These are phyloP conservation scores for Zymoseptoria ardabiliae DNA, from an alignment of 2,329 filamentous ascomycete genomes.

Conservation along the genomic window DNA sequence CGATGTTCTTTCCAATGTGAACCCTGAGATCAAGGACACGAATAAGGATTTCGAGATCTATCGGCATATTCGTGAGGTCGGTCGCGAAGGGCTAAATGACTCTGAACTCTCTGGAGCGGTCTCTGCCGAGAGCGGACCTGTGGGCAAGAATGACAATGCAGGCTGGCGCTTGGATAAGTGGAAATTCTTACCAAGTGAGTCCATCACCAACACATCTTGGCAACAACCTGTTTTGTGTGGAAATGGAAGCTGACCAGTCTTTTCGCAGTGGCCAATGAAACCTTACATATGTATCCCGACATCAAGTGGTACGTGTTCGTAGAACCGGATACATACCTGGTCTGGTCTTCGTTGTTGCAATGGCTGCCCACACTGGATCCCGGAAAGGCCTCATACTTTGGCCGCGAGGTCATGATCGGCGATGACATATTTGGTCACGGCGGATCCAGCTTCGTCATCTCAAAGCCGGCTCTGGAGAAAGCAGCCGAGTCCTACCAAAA, in stretches of 20 bases:
- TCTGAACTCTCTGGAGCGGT: conserved; percentile 21
- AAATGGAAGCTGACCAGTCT: background rate
- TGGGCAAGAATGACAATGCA: conserved; percentile 25
- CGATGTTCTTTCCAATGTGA: conserved; percentile 32
- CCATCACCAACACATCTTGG: background rate
- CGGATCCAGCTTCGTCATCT: conserved; percentile 38
- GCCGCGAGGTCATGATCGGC: conserved; percentile 45
- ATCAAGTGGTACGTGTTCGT: conserved; percentile 55
- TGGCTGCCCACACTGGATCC: conserved; percentile 48
- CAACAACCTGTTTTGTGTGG: background rate
- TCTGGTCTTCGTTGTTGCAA: conserved; percentile 46
- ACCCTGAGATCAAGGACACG: conserved; percentile 22
- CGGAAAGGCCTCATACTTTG: conserved; percentile 44
- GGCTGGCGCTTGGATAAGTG: conserved; percentile 40
- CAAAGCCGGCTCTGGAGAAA: conserved; percentile 32
- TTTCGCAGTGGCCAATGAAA: conserved; percentile 14
- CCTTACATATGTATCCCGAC: conserved; percentile 33
- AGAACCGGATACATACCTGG: conserved; percentile 52
- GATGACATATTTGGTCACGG: conserved; percentile 35
- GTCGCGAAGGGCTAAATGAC: conserved; percentile 26
- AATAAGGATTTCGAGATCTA: conserved; percentile 34
- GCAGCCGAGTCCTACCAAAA: conserved; percentile 32
- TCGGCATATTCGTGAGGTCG: conserved; percentile 27
- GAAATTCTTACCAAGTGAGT: conserved; percentile 45
- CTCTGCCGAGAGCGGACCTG: conserved; percentile 14